These are phyloP conservation scores for Cladobotryum protrusum DNA, from an alignment of 2,329 filamentous ascomycete species.

Conservation along the genomic window DNA sequence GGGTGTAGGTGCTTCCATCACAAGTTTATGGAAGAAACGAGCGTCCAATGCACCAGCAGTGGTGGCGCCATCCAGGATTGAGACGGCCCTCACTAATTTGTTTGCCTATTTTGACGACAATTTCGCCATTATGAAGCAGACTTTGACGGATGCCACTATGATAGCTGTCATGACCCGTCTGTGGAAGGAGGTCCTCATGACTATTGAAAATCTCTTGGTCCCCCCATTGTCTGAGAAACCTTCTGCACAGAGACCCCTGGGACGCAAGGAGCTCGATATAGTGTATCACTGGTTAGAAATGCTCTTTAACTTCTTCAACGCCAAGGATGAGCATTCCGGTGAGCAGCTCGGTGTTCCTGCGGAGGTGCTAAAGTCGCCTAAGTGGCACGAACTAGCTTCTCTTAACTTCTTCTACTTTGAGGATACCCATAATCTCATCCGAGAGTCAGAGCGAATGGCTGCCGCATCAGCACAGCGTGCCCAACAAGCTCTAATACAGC, in stretches of 20 bases:
- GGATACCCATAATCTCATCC: conserved; percentile 80
- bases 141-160: conserved; percentile 93
- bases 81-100: conserved; percentile 74
- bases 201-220: conserved; percentile 83
- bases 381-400: conserved; percentile 95
- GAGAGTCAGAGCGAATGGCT: conserved; percentile 95
- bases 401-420: conserved; percentile 99
- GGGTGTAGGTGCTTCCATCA: conserved; percentile 66
- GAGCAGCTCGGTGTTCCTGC: conserved; percentile 83
- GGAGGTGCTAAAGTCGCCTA: conserved; percentile 90
- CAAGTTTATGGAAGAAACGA: conserved; percentile 60
- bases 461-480: conserved; percentile 71
- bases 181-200: conserved; percentile 95
- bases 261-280: conserved; percentile 83
- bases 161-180: conserved; percentile 94
- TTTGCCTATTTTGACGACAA: conserved; percentile 98
- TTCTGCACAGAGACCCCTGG: conserved; percentile 75
- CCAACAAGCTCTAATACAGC: conserved; percentile 59
- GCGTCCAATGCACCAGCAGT: conserved; percentile 50
- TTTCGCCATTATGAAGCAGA: conserved; percentile 98
- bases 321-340: conserved; percentile 71
- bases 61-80: conserved; percentile 66
- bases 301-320: conserved; percentile 92
- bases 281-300: conserved; percentile 92
- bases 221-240: conserved; percentile 93